Evolutionary conservation across 352 stramenopile genomes (phyloP).

Genomic region (Pythium rhizo-oryzae): DNA sequence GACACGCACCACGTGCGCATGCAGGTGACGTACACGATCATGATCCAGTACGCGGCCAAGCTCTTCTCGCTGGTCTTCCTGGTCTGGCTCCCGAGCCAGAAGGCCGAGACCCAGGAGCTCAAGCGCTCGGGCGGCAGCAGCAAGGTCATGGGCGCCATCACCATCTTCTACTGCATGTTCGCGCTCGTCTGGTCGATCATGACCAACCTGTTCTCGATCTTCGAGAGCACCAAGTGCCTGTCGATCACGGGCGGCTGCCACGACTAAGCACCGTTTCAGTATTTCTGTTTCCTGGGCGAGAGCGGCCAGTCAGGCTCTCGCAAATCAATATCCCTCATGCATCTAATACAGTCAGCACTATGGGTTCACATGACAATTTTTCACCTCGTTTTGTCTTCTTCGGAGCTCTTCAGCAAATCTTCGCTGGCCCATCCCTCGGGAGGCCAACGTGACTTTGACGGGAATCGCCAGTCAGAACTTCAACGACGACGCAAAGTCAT

Average conservation of each 20-base stretch:
- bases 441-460: background rate
- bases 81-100: constrained; percentile 23
- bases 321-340: background rate
- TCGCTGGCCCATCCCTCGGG: background rate
- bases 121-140: constrained; percentile 32
- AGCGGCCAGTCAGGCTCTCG: background rate
- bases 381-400: background rate
- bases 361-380: background rate
- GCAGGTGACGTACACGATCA: constrained; percentile 30
- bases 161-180: constrained; percentile 30
- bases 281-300: background rate
- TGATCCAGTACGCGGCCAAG: constrained; percentile 34
- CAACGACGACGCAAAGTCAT: background rate
- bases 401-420: background rate
- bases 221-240: constrained; percentile 36
- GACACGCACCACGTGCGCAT: constrained; percentile 28
- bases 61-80: constrained; percentile 29
- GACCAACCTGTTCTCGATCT: constrained; percentile 32
- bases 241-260: constrained; percentile 31
- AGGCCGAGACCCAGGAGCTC: constrained; percentile 32
- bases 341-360: background rate
- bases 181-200: constrained; percentile 32
- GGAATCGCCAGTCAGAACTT: background rate
- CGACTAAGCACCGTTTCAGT: constrained; percentile 12
- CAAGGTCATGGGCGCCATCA: constrained; percentile 25